Evolutionary conservation across 2,329 filamentous ascomycete genomes (phyloP), one percentile per base, ranked within the genome.

Genomic region (Lachnellula arida): DNA sequence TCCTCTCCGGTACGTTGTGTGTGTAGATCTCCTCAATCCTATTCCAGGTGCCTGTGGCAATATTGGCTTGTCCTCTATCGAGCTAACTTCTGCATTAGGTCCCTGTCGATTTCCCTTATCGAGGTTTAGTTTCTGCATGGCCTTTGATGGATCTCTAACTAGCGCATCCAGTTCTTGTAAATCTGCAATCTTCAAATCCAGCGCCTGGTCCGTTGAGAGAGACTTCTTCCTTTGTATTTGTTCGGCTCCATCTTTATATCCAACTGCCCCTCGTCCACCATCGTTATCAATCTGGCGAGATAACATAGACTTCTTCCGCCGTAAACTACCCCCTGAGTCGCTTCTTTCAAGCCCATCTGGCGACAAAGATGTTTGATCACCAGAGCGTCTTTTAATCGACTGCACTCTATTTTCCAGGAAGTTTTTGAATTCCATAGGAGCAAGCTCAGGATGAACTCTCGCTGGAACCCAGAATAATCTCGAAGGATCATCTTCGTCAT

Each of bases 401-500:
- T 96, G 89, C 12, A 97, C 90, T 68, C 92, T 86, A 60, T 92
- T 95, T 67, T 99, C 93, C 2, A 99, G 81, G 64, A 97, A 99
- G 1, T 88, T 93, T 73, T 96, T 97, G 78, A 97, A 99, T 65
- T 97, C 94, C 68, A 89, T 91, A 1, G 94, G 94, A 2, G 94
- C 94, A 49, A 99, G 78, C 72, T 99, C 94, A 0, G 94, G 94
- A 67, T 99, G 94, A 28, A 99, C 81, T 56, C 91, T 85, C 23
- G 94, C 94, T 5, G 94, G 94, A 5, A 99, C 94, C 94, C 94
- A 99, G 63, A 97, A 89, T 57, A 97, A 75, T 60, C 91, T 83
- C 2, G 92, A 91, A 7, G 91, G 85, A 69, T 97, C 93, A 65
- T 91, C 88, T 70, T 96, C 91, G 66, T 95, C 88, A 60, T 90